Base-by-base conservation (phyloP, 2,329 filamentous ascomycete genomes). In the Stachybotrys echinatus region DNA sequence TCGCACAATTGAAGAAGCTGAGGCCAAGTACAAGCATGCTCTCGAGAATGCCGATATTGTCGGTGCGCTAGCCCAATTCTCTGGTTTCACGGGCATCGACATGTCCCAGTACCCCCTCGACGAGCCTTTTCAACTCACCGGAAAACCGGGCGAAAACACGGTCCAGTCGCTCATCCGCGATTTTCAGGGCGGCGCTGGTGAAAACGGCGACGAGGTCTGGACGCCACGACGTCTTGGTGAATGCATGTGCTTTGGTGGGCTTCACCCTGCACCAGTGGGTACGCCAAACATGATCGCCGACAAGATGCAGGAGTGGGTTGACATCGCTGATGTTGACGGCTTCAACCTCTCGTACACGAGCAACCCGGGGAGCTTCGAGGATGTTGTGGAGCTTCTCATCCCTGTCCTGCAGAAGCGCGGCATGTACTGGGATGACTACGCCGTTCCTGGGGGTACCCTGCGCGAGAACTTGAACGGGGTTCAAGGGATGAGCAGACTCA, bases 81-180 rank as follows among this genome's bases (percentile, higher is more conserved):
- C 55, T 40, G 21, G 52, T 12, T 53, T 54, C 44, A 23, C 57
- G 5, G 40, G 54, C 20, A 52, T 58, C 43, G n/a, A 53, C 39
- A 23, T 53, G 14, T 40, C 38, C 12, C 38, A 17, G 56, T 73
- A 84, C 40, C 77, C 80, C 0, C 58, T 83, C 0, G 81, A 84
- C 52, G 73, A 83, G 54, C 7, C 6, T 7, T 40, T 40, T n/a
- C 77, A 80, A n/a, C 70, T 85, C 52, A 78, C 73, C 1, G 73
- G 73, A 0, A 75, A 71, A 3, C 38, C 38, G 17, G 76, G 69
- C 0, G 82, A 86, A 23, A 82, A 86, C 40, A 17, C 1, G 48
- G 49, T 20, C 20, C 48, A 17, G 48, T 40, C 38, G 17, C n/a
- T 40, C 38, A 6, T 40, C 7, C 7, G 47, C n/a, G 43, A 47